These are phyloP conservation scores for Fonsecaea multimorphosa DNA, from an alignment of 2,329 filamentous ascomycete species.

Conservation along the genomic window DNA sequence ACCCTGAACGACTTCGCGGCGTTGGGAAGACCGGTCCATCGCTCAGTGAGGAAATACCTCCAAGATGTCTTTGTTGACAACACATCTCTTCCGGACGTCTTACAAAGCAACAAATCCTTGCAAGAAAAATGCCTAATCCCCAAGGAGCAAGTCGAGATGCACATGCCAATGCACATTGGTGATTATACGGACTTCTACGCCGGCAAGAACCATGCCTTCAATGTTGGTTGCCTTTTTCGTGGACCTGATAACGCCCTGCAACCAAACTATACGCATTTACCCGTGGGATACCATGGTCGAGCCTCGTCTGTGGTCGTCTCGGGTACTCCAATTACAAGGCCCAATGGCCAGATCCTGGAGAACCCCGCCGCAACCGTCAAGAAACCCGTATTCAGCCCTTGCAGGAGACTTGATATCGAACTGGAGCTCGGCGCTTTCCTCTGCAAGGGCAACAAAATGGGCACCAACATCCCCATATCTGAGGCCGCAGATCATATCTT, in stretches of 20 bases:
- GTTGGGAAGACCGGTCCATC: constrained; percentile 70
- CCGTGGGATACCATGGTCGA: constrained; percentile 81
- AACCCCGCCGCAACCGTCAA: constrained; percentile 68
- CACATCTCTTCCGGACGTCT: constrained; percentile 64
- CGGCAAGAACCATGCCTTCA: constrained; percentile 78
- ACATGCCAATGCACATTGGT: constrained; percentile 77
- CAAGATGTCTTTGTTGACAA: constrained; percentile 68
- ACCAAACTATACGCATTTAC: constrained; percentile 80
- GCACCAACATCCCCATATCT: constrained; percentile 66
- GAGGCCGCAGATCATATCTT: constrained; percentile 75
- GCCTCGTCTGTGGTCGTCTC: constrained; percentile 60
- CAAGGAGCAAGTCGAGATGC: constrained; percentile 65
- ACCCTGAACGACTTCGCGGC: constrained; percentile 77
- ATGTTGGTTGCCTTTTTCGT: constrained; percentile 70
- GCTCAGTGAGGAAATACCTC: constrained; percentile 71
- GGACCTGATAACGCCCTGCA: constrained; percentile 75
- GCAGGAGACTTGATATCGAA: constrained; percentile 75
- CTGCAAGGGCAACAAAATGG: constrained; percentile 67
- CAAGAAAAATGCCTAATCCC: constrained; percentile 65
- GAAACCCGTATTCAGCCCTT: constrained; percentile 67
- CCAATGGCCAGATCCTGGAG: constrained; percentile 74
- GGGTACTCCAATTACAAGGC: constrained; percentile 70
- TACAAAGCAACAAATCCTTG: constrained; percentile 67
- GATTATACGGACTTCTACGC: constrained; percentile 90
- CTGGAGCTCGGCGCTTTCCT: constrained; percentile 80